Evolutionary conservation across 495 filamentous ascomycete species (phyloP).

Genomic region (Melanomma pulvis-pyrius): DNA sequence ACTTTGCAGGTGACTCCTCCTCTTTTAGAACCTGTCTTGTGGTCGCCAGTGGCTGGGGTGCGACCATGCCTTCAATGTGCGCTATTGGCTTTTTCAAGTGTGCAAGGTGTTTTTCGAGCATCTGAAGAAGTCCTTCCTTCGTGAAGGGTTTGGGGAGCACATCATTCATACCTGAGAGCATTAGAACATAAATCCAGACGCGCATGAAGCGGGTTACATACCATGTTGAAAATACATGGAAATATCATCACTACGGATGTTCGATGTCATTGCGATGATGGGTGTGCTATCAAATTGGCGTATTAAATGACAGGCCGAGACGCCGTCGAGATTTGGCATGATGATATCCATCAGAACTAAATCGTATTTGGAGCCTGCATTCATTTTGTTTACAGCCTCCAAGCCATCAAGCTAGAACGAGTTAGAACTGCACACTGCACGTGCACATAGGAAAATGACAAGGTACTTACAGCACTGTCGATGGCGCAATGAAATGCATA

Average conservation of each 20-base stretch:
- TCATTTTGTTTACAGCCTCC: constrained; percentile 91
- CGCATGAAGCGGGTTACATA: constrained; percentile 51
- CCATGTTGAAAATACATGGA: constrained; percentile 96
- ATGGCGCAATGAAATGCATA: constrained; percentile 86
- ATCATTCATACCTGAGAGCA: constrained; percentile 87
- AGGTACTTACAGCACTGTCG: constrained; percentile 75
- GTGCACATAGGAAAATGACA: background rate
- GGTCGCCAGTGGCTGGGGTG: constrained; percentile 53
- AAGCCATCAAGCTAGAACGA: constrained; percentile 75
- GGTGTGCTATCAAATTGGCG: constrained; percentile 82
- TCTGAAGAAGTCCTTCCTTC: constrained; percentile 86
- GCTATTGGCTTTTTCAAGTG: constrained; percentile 68
- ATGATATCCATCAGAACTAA: constrained; percentile 99
- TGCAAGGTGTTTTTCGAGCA: constrained; percentile 85
- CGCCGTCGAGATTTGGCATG: constrained; percentile 94
- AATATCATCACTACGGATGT: constrained; percentile 95
- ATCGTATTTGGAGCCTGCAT: constrained; percentile 80
- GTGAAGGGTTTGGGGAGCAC: constrained; percentile 97
- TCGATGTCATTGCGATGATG: constrained; percentile 98
- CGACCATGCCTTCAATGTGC: constrained; percentile 57
- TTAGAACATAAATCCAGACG: background rate
- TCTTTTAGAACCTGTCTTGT: constrained; percentile 70
- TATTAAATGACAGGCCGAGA: constrained; percentile 91
- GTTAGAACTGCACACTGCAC: constrained; percentile 37
- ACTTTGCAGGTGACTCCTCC: constrained; percentile 74